phyloP scores from a whole-genome alignment of 2,329 filamentous ascomycete genomes.

The Ophiostoma quercus region DNA sequence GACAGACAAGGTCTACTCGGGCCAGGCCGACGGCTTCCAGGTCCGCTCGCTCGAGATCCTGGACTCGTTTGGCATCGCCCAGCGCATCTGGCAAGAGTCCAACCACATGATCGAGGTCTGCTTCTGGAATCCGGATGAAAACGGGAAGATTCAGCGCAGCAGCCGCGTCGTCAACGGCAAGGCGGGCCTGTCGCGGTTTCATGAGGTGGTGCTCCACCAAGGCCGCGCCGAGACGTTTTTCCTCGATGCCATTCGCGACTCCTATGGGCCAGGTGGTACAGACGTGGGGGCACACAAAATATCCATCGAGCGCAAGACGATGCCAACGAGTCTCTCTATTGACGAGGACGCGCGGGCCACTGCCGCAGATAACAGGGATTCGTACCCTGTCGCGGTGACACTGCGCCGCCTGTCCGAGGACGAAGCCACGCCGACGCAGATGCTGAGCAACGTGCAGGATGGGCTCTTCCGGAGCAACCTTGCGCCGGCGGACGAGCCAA shows the following conservation, averaged over 20 bases:
- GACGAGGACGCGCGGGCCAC: conserved; percentile 39
- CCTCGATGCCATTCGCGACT: conserved; percentile 40
- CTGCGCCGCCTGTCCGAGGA: conserved; percentile 52
- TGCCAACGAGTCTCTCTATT: conserved; percentile 49
- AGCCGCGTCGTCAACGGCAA: conserved; percentile 61
- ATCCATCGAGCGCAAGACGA: conserved; percentile 50
- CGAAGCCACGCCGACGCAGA: conserved; percentile 44
- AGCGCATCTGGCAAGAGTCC: conserved; percentile 59
- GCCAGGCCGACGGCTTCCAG: conserved; percentile 48
- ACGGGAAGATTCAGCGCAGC: conserved; percentile 50
- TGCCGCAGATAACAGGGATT: conserved; percentile 39
- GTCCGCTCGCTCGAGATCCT: conserved; percentile 66
- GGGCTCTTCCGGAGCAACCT: conserved; percentile 55
- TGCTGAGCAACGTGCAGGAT: conserved; percentile 39
- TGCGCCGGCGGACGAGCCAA: neutral
- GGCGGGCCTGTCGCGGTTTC: conserved; percentile 56
- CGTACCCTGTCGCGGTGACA: conserved; percentile 54
- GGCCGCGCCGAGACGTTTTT: conserved; percentile 65
- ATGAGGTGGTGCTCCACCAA: conserved; percentile 64
- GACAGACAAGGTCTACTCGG: conserved; percentile 36
- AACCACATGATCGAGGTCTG: conserved; percentile 64
- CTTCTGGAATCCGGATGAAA: conserved; percentile 56
- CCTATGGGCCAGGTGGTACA: conserved; percentile 33
- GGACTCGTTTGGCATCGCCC: conserved; percentile 62
- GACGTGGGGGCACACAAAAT: conserved; percentile 30